Percentiles rank a stretch among this genome's conserved stretches.
phyloP scores from a whole-genome alignment of 208 protist genomes.

The Phytomonas francai region DNA sequence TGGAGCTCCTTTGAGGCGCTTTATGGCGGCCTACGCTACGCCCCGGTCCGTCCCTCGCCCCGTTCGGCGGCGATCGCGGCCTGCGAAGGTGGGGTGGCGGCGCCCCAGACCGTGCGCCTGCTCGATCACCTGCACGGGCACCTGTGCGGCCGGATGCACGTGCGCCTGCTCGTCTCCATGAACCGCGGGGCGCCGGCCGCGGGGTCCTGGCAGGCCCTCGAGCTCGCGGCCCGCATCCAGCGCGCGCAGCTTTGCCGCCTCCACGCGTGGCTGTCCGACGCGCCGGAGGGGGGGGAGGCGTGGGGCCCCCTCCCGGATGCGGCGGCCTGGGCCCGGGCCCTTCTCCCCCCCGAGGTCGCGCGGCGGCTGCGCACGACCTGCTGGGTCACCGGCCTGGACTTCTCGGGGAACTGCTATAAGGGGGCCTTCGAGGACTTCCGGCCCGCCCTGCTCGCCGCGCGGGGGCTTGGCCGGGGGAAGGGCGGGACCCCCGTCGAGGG shows the following conservation, averaged over 20 bases:
- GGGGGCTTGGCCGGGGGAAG: conserved; percentile 4
- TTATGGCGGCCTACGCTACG: conserved; percentile 15
- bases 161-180: conserved; percentile 75
- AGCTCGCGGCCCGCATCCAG: conserved; percentile 35
- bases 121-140: not conserved
- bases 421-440: conserved; percentile 45
- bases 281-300: not conserved
- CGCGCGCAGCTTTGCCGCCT: conserved; percentile 34
- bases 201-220: conserved; percentile 29
- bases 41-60: too few species aligned
- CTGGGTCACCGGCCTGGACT: conserved; percentile 79
- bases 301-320: not conserved
- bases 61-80: not conserved
- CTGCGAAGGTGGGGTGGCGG: not conserved
- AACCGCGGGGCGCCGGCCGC: conserved; percentile 38
- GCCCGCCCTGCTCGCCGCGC: conserved; percentile 24
- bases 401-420: conserved; percentile 85
- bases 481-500: not conserved
- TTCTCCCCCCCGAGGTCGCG: not conserved
- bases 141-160: conserved; percentile 30
- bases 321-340: not conserved
- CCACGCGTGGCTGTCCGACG: conserved; percentile 22
- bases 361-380: conserved; percentile 36
- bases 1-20: conserved; percentile 18
- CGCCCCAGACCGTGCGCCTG: conserved; percentile 1